Conservation (phyloP, 2,329 filamentous ascomycete species). For the Arthrinium puccinioides region DNA sequence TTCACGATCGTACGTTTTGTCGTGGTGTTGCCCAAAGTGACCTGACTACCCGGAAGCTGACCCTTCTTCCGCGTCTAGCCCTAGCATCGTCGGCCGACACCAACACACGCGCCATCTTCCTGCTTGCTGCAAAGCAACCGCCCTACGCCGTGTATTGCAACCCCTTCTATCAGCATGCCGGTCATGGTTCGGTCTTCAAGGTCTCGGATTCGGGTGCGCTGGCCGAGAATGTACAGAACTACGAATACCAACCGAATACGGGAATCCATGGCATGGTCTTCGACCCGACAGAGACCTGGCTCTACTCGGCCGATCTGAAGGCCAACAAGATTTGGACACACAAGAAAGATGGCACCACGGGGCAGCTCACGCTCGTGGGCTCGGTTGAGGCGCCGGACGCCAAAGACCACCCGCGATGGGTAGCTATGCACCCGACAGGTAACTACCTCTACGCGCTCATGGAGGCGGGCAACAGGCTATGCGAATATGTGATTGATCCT, state of each 20-base stretch:
- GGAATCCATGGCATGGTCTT: slow-evolving; percentile 82
- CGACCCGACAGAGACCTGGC: slow-evolving; percentile 63
- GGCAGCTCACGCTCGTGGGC: slow-evolving; percentile 62
- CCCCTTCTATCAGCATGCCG: slow-evolving; percentile 82
- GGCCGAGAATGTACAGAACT: slow-evolving; percentile 62
- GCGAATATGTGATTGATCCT: slow-evolving; percentile 73
- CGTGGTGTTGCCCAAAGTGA: neutral
- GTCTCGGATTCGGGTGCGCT: slow-evolving; percentile 52
- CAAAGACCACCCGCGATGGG: slow-evolving; percentile 79
- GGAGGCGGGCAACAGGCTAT: slow-evolving; percentile 81
- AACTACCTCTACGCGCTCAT: slow-evolving; percentile 79
- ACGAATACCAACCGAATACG: slow-evolving; percentile 60
- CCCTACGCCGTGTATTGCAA: slow-evolving; percentile 84
- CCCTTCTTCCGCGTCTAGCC: slow-evolving; percentile 34
- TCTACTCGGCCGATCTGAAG: slow-evolving; percentile 73
- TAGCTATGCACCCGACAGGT: slow-evolving; percentile 72
- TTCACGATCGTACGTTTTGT: slow-evolving; percentile 64
- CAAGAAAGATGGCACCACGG: slow-evolving; percentile 51
- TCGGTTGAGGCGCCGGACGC: slow-evolving; percentile 63
- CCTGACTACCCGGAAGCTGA: slow-evolving; percentile 7
- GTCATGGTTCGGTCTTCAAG: slow-evolving; percentile 71
- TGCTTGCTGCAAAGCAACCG: slow-evolving; percentile 69
- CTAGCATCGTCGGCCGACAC: slow-evolving; percentile 61
- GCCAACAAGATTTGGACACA: slow-evolving; percentile 83
- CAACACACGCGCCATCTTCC: slow-evolving; percentile 84